Evolutionary conservation across 345 rosid genomes (phyloP).

Genomic region (Euphorbia peplus): DNA sequence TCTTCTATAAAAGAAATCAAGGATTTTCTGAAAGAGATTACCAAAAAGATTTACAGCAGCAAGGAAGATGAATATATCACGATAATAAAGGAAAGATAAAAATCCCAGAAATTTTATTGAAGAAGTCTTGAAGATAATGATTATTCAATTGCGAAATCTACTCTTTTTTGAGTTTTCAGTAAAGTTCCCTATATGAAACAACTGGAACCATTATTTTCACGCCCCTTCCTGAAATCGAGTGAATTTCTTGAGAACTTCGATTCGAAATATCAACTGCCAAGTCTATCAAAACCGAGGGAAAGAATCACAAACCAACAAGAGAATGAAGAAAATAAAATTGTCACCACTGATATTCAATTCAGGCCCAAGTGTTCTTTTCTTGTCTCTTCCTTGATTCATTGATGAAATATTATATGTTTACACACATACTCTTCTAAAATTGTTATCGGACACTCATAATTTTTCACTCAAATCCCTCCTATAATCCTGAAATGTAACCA

Average conservation of each 20-base stretch:
- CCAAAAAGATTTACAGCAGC: not conserved
- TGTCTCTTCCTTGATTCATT: not conserved
- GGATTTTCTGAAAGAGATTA: not conserved
- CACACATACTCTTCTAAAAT: not conserved
- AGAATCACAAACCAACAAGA: not conserved
- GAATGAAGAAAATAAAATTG: not conserved
- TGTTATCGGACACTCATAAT: not conserved
- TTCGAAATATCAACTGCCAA: not conserved
- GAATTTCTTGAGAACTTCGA: slow-evolving; percentile 4
- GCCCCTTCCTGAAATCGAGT: not conserved
- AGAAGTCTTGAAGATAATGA: not conserved
- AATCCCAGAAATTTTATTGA: not conserved
- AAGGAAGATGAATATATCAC: not conserved
- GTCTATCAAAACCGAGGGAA: not conserved
- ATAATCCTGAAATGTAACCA: not conserved
- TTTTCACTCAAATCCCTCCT: not conserved
- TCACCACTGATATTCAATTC: not conserved
- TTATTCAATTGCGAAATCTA: not conserved
- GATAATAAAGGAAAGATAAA: not conserved
- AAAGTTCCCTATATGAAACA: not conserved
- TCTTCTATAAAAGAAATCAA: no score
- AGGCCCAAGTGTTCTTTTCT: not conserved
- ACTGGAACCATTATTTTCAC: not conserved
- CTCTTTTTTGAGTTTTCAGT: not conserved
- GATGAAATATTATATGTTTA: not conserved